phyloP scores from a whole-genome alignment of 1,284 basidiomycete species.

The Phellinidium pouzarii region DNA sequence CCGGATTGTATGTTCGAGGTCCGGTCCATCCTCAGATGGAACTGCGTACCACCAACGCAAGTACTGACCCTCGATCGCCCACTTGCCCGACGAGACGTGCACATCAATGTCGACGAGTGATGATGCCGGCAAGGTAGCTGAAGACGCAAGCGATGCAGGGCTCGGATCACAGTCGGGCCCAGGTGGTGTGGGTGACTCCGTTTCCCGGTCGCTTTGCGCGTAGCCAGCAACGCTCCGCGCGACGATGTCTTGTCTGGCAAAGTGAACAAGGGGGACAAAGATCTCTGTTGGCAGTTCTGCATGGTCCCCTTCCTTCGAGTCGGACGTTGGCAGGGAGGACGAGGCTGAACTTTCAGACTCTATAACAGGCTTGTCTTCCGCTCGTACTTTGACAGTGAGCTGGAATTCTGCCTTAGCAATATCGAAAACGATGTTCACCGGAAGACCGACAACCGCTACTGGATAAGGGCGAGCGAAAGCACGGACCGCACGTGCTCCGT shows the following conservation, averaged over 20 bases:
- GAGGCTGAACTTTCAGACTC: neutral
- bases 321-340: slow-evolving; percentile 15
- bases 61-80: slow-evolving; percentile 61
- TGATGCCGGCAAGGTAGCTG: slow-evolving; percentile 21
- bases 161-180: neutral
- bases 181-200: slow-evolving; percentile 9
- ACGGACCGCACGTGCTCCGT: slow-evolving; percentile 75
- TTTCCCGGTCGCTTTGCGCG: slow-evolving; percentile 23
- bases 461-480: slow-evolving; percentile 85
- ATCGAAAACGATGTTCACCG: slow-evolving; percentile 69
- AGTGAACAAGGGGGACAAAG: slow-evolving; percentile 86
- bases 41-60: slow-evolving; percentile 84
- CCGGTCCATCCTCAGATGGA: slow-evolving; percentile 41
- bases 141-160: slow-evolving; percentile 20
- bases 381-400: slow-evolving; percentile 53
- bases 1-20: slow-evolving; percentile 56
- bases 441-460: slow-evolving; percentile 61
- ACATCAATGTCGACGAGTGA: slow-evolving; percentile 41
- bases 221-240: slow-evolving; percentile 16
- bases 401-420: slow-evolving; percentile 65
- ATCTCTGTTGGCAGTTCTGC: slow-evolving; percentile 69
- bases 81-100: slow-evolving; percentile 60
- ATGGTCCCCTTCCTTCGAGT: slow-evolving; percentile 22
- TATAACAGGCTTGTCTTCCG: slow-evolving; percentile 40
- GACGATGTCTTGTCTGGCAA: slow-evolving; percentile 46